Evolutionary conservation across 805 yeast genomes (phyloP), one percentile per base, ranked within the genome.

Genomic region (Ascoidea tarda): DNA sequence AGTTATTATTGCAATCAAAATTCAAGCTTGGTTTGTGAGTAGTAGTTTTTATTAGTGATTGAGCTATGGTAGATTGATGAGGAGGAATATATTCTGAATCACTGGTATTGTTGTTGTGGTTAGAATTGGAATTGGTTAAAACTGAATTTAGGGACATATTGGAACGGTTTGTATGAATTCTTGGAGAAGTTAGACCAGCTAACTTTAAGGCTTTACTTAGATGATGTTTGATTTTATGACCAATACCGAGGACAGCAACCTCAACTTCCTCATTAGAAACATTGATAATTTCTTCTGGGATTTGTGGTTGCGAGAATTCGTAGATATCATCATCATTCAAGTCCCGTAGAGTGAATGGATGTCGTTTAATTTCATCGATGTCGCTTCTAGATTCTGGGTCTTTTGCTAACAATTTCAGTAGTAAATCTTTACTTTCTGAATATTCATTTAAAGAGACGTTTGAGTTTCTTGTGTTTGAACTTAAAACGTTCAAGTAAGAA

Each of bases 201-300:
- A 44, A 51, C 52, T 49, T 53, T 44, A 60, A 62, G 1, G 77
- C 80, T 49, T 70, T 71, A 5, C 74, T 66, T 5, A 81, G 60
- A 32, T 77, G 74, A 54, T 71, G 74, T 58, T 72, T 78, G 47
- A 87, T 72, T 52, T 82, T 73, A 50, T 79, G 75, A 6, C 89
- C 90, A 50, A 88, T 74, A n/a, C 96, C 96, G 44, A 82, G 75
- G 3, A 88, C 88, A 0, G 96, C 96, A 55, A 79, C 77, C 56
- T 81, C 77, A 6, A 86, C 75, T 55, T 88, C 96, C 53, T 81
- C 82, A 49, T 72, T 75, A 2, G 83, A 73, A 6, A 84, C 82
- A 45, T 76, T 75, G 50, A 83, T 80, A 59, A 72, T 77, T 69
- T 66, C 59, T 33, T 61, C 63, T 46, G 59, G 59, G 46, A 64